These are phyloP conservation scores for Dothidotthia symphoricarpi DNA, from an alignment of 2,329 filamentous ascomycete species.

Conservation along the genomic window DNA sequence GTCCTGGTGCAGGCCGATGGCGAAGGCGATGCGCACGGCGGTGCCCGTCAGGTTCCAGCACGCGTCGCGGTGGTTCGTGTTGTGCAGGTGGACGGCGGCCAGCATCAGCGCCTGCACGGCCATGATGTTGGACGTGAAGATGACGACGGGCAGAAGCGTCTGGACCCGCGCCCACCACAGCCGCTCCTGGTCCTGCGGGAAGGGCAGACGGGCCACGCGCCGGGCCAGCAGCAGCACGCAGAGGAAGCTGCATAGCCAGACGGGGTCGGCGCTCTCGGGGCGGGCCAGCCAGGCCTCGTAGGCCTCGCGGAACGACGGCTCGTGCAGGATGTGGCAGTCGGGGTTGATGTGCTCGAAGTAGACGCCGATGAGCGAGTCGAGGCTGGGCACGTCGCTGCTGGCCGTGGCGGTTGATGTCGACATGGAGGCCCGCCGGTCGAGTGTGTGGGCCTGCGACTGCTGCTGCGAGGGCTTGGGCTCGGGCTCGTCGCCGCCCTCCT, in stretches of 20 bases:
- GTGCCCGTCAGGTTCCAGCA: constrained; percentile 48
- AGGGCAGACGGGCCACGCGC: constrained; percentile 32
- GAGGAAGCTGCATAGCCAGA: constrained; percentile 45
- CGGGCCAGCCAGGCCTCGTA: constrained; percentile 40
- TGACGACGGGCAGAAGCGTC: constrained; percentile 43
- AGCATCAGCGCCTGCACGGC: constrained; percentile 47
- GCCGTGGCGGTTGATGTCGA: constrained; percentile 21
- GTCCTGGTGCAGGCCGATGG: constrained; percentile 48
- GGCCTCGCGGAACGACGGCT: constrained; percentile 45
- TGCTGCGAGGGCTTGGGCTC: constrained; percentile 21
- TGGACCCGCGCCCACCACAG: constrained; percentile 46
- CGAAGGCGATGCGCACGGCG: constrained; percentile 46
- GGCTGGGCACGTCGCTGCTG: constrained; percentile 16
- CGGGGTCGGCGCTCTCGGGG: constrained; percentile 36
- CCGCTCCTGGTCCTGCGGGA: constrained; percentile 42
- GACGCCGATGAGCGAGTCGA: constrained; percentile 41
- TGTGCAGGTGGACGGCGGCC: constrained; percentile 47
- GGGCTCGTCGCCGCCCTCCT: constrained; percentile 8
- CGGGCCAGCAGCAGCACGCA: constrained; percentile 45
- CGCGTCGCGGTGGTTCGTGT: constrained; percentile 47
- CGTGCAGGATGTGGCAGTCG: constrained; percentile 47
- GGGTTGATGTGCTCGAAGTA: constrained; percentile 47
- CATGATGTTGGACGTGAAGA: constrained; percentile 45
- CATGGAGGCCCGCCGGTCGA: no score
- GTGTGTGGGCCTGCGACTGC: no score